Percentiles rank a stretch among this genome's conserved stretches.
Evolutionary conservation across 257 asterid genomes (phyloP).

Genomic region (Marsdenia floribunda): DNA sequence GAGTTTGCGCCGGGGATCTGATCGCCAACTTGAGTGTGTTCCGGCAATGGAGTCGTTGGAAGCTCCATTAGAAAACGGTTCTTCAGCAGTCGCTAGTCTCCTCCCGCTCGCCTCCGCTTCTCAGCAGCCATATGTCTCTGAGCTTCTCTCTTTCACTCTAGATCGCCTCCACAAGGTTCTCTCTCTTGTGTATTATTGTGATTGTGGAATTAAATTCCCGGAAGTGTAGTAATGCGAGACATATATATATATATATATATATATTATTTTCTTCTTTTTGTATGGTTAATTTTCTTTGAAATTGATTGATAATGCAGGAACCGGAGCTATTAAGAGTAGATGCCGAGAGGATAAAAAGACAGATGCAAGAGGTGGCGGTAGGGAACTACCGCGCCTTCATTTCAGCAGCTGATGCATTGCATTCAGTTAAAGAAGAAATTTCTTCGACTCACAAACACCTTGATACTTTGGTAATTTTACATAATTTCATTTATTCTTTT

Average conservation of each 20-base stretch:
- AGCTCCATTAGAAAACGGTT: slow-evolving; percentile 35
- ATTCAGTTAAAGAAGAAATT: slow-evolving; percentile 77
- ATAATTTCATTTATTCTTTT: slow-evolving; percentile 3
- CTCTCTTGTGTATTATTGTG: too few species aligned
- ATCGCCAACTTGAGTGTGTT: not conserved
- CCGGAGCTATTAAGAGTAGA: slow-evolving; percentile 93
- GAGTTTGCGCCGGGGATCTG: not conserved
- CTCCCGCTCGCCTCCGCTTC: slow-evolving; percentile 84
- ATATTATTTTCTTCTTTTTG: too few species aligned
- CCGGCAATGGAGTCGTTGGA: slow-evolving; percentile 55
- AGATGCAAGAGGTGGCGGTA: slow-evolving; percentile 99
- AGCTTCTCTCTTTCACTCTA: slow-evolving; percentile 90
- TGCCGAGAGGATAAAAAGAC: slow-evolving; percentile 93
- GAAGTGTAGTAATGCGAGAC: not conserved
- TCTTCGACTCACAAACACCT: slow-evolving; percentile 82
- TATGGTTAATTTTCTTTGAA: slow-evolving; percentile 3
- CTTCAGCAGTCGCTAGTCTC: slow-evolving; percentile 48
- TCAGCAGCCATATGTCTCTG: slow-evolving; percentile 90
- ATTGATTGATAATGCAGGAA: slow-evolving; percentile 40
- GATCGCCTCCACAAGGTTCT: slow-evolving; percentile 95
- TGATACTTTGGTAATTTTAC: slow-evolving; percentile 59
- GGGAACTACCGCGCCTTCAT: slow-evolving; percentile 87
- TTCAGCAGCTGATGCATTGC: slow-evolving; percentile 88
- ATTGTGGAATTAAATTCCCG: not conserved
- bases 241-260: too few species aligned